Conservation (phyloP, 805 yeast genomes). For the Suhomyces xylopsoci region DNA sequence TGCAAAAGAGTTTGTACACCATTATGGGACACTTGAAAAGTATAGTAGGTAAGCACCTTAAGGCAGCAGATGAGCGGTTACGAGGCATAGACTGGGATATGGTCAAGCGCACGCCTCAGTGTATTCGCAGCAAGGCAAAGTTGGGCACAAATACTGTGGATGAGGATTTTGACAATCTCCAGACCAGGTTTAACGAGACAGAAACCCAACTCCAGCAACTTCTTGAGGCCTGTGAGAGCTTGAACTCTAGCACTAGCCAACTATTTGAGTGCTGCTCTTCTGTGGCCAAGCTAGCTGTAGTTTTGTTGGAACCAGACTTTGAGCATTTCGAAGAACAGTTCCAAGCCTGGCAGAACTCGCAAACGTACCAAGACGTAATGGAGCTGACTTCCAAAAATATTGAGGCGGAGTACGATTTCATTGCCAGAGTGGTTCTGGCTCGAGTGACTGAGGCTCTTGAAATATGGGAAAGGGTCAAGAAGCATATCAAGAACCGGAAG, state of each 20-base stretch:
- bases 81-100: slow-evolving; percentile 20
- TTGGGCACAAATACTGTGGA: slow-evolving; percentile 19
- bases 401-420: slow-evolving; percentile 12
- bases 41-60: not conserved
- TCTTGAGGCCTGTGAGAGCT: not conserved
- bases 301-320: slow-evolving; percentile 1
- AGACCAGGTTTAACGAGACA: slow-evolving; percentile 16
- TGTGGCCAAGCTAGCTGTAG: not conserved
- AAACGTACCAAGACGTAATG: slow-evolving; percentile 17
- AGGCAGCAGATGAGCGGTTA: not conserved
- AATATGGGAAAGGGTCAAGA: slow-evolving; percentile 22
- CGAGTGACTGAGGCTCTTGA: slow-evolving; percentile 11
- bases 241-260: not conserved
- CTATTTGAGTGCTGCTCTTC: not conserved
- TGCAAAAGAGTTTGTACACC: not conserved
- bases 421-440: not conserved
- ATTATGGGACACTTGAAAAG: not conserved
- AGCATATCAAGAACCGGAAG: slow-evolving; percentile 26
- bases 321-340: slow-evolving; percentile 6
- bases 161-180: slow-evolving; percentile 23
- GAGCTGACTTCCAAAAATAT: slow-evolving; percentile 5
- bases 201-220: slow-evolving; percentile 16
- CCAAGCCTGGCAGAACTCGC: slow-evolving; percentile 18
- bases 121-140: slow-evolving; percentile 4
- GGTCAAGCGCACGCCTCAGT: slow-evolving; percentile 17